These are phyloP conservation scores for Coniochaeta sp. DNA, from an alignment of 2,329 filamentous ascomycete genomes.

Conservation along the genomic window DNA sequence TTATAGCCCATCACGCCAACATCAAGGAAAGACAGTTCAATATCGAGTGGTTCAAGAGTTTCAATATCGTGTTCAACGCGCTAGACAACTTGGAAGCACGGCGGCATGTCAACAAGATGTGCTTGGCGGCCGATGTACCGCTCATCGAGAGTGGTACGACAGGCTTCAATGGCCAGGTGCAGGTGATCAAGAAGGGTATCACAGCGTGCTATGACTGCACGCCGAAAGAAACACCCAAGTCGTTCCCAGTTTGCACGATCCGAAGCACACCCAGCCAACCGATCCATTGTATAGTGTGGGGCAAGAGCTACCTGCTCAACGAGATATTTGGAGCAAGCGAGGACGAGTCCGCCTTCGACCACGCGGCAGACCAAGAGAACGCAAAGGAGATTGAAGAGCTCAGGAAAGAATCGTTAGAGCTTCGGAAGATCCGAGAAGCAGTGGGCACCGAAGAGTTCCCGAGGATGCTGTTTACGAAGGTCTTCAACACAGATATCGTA, in stretches of 20 bases:
- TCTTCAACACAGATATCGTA: constrained; percentile 79
- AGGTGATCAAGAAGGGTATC: constrained; percentile 85
- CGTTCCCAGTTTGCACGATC: constrained; percentile 94
- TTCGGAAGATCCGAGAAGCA: constrained; percentile 74
- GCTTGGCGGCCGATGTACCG: constrained; percentile 80
- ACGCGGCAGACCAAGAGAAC: constrained; percentile 75
- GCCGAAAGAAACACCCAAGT: constrained; percentile 82
- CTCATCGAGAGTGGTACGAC: constrained; percentile 95
- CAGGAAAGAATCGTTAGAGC: constrained; percentile 71
- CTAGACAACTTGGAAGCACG: constrained; percentile 92
- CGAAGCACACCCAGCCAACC: constrained; percentile 92
- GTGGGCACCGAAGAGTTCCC: constrained; percentile 74
- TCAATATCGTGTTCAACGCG: constrained; percentile 89
- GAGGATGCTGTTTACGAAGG: constrained; percentile 81
- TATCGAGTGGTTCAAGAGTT: constrained; percentile 78
- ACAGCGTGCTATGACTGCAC: constrained; percentile 97
- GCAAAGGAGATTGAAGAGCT: constrained; percentile 81
- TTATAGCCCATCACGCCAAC: constrained; percentile 86
- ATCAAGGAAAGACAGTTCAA: constrained; percentile 88
- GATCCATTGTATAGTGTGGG: constrained; percentile 99
- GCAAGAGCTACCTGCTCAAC: constrained; percentile 89
- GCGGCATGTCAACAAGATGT: constrained; percentile 96
- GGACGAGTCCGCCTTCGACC: constrained; percentile 74
- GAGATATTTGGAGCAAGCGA: constrained; percentile 92
- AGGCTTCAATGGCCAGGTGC: constrained; percentile 94